phyloP scores from a whole-genome alignment of 129 eudicot species.

The carrot (Daucus carota) region DH1_v3.0 NC_030383.2:2386001-2386500 shows the following conservation, averaged over 20 bases:
- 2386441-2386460: background rate
- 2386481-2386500: background rate
- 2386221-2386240: background rate
- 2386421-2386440: background rate
- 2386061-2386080: background rate
- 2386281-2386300: background rate
- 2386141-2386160: background rate
- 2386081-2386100: background rate
- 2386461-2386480: background rate
- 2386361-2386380: background rate
- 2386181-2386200: too few species aligned
- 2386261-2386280: background rate
- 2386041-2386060: background rate
- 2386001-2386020: background rate
- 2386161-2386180: too few species aligned
- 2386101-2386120: background rate
- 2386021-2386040: background rate
- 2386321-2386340: background rate
- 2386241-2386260: background rate
- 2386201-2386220: background rate
- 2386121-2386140: background rate
- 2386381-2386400: background rate
- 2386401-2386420: background rate
- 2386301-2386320: background rate
- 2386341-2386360: background rate